Base-by-base conservation (phyloP, 768 basidiomycete genomes). In the Suillus hirtellus region DNA sequence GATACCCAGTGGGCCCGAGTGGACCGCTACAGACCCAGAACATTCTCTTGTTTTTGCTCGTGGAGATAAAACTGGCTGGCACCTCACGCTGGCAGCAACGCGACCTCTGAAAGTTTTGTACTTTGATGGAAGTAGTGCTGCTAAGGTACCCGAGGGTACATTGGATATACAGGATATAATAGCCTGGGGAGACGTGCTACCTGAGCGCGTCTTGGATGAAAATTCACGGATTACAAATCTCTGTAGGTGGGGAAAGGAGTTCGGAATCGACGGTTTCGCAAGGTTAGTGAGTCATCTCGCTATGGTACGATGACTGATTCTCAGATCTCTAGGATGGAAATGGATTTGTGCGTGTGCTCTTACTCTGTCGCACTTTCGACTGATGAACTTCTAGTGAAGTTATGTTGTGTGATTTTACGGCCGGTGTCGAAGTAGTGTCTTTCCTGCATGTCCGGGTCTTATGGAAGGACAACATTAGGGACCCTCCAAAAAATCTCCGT, bases 361-460 rank as follows among this genome's bases (percentile, higher is more conserved):
- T 8, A 11, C 19, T 31, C 1, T 15, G 42, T 7, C 19, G 24
- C 49, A 27, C n/a, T 24, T 34, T 54, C n/a, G 27, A 19, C 52
- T 52, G 37, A 46, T 10, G 21, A 34, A 38, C 14, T 40, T 34
- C 31, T 52, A 83, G 81, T 63, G 83, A 84, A 68, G 70, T 82
- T 17, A 81, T 82, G 77, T 70, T 82, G 9, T 84, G 82, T 64
- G 75, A 83, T 64, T 82, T 84, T 65, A 75, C 71, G 1, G 66
- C 70, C 1, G 81, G 80, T 3, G 70, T 84, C 7, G 69, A 76
- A 10, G 65, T 75, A 3, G 75, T 79, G 7, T 80, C 82, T n/a
- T 78, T 81, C 65, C 64, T 76, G 4, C 73, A 80, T 46, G 66
- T 82, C 43, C 49, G 49, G 14, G 43, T 44, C 19, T 17, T n/a